Percentiles rank a stretch among this genome's conserved stretches.
Evolutionary conservation across 2,329 filamentous ascomycete species (phyloP).

Genomic region (Emmonsiellopsis sp.): DNA sequence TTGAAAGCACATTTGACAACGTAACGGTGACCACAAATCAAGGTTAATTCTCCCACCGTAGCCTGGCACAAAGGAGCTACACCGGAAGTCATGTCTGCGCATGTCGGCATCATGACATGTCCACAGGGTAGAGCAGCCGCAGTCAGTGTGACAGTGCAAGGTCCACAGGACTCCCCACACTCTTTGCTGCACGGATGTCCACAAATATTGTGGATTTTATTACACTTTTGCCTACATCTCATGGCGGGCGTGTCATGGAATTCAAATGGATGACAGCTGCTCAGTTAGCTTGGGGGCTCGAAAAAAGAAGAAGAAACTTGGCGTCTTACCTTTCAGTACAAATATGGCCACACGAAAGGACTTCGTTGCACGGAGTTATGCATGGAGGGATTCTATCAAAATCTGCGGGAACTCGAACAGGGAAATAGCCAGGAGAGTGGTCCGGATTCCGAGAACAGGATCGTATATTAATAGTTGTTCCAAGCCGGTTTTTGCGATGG

Average conservation of each 20-base stretch:
- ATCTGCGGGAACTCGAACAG: constrained; percentile 13
- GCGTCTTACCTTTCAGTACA: constrained; percentile 9
- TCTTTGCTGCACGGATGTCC: constrained; percentile 12
- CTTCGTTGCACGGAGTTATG: constrained; percentile 12
- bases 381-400: constrained; percentile 16
- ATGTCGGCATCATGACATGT: constrained; percentile 11
- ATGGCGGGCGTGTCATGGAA: constrained; percentile 12
- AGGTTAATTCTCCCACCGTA: constrained; percentile 4
- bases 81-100: constrained; percentile 8
- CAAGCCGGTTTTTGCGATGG: constrained; percentile 12
- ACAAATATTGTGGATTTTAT: constrained; percentile 10
- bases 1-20: constrained; percentile 10
- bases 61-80: constrained; percentile 7
- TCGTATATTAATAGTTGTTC: constrained; percentile 13
- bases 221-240: constrained; percentile 13
- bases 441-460: constrained; percentile 18
- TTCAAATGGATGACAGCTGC: constrained; percentile 13
- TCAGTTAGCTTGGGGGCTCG: neutral
- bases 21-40: constrained; percentile 14
- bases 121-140: constrained; percentile 13
- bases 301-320: neutral
- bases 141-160: constrained; percentile 7
- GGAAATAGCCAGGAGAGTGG: constrained; percentile 8
- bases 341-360: constrained; percentile 18
- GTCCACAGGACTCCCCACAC: constrained; percentile 15